phyloP scores from a whole-genome alignment of 2,329 filamentous ascomycete species.

The Cryphonectria japonica region DNA sequence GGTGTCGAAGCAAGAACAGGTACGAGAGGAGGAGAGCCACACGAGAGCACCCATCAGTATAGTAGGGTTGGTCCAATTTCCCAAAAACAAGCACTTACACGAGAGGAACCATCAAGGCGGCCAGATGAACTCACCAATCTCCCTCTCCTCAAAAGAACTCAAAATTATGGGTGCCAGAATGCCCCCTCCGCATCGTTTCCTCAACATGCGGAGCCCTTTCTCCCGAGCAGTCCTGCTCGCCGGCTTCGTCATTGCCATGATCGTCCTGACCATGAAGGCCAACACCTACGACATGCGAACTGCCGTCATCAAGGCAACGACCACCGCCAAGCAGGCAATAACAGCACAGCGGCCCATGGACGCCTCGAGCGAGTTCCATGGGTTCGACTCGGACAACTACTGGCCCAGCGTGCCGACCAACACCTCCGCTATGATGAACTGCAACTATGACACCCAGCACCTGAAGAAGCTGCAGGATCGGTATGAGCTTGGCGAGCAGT shows the following conservation, averaged over 20 bases:
- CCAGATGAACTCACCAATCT: conserved; percentile 30
- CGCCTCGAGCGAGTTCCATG: conserved; percentile 49
- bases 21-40: conserved; percentile 14
- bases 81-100: conserved; percentile 16
- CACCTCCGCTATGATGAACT: conserved; percentile 53
- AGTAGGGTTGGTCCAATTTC: conserved; percentile 25
- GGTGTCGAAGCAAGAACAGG: conserved; percentile 14
- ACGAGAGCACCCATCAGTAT: conserved; percentile 11
- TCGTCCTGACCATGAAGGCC: conserved; percentile 46
- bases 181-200: conserved; percentile 42
- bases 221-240: conserved; percentile 50
- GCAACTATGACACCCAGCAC: conserved; percentile 52
- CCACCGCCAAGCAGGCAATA: conserved; percentile 39
- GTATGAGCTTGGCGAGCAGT: conserved; percentile 52
- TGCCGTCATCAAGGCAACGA: conserved; percentile 47
- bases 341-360: conserved; percentile 37
- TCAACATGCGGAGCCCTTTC: conserved; percentile 55
- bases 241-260: conserved; percentile 47
- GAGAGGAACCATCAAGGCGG: conserved; percentile 18
- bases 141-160: conserved; percentile 28
- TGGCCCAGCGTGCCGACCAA: conserved; percentile 33
- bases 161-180: conserved; percentile 31
- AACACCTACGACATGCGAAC: conserved; percentile 47
- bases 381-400: conserved; percentile 16
- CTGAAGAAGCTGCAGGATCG: conserved; percentile 50